Percentiles rank a stretch among this genome's conserved stretches.
These are phyloP conservation scores for Amanita molliuscula DNA, from an alignment of 768 basidiomycete species.

Conservation along the genomic window DNA sequence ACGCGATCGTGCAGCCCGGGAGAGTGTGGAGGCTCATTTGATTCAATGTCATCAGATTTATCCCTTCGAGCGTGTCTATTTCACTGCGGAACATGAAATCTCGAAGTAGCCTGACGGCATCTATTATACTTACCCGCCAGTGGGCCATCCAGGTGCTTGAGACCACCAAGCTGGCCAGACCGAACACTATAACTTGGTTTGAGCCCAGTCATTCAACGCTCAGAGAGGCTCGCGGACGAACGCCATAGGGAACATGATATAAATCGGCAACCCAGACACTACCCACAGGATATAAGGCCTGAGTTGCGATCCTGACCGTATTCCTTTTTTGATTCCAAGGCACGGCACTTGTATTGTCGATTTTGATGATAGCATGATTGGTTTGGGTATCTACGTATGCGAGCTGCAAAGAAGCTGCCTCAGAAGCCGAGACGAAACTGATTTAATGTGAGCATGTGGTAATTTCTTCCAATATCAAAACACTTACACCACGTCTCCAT, in stretches of 20 bases:
- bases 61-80: constrained; percentile 77
- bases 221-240: constrained; percentile 18
- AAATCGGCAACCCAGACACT: constrained; percentile 56
- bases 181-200: constrained; percentile 36
- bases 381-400: constrained; percentile 53
- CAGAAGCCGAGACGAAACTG: constrained; percentile 40
- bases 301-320: constrained; percentile 51
- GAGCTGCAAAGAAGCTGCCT: constrained; percentile 37
- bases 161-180: constrained; percentile 65
- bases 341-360: constrained; percentile 58
- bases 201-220: background rate
- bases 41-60: constrained; percentile 55
- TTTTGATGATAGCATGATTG: constrained; percentile 66
- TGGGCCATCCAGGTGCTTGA: constrained; percentile 49
- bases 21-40: constrained; percentile 68
- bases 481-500: background rate
- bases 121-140: constrained; percentile 34
- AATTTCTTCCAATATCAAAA: background rate
- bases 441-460: background rate
- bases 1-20: constrained; percentile 42
- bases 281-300: constrained; percentile 48
- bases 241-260: constrained; percentile 55
- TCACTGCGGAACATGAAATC: constrained; percentile 25
- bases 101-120: background rate
- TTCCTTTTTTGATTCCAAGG: constrained; percentile 49